Conservation (phyloP, 1,139 yeast genomes). For the Yamadazyma oceani region DNA sequence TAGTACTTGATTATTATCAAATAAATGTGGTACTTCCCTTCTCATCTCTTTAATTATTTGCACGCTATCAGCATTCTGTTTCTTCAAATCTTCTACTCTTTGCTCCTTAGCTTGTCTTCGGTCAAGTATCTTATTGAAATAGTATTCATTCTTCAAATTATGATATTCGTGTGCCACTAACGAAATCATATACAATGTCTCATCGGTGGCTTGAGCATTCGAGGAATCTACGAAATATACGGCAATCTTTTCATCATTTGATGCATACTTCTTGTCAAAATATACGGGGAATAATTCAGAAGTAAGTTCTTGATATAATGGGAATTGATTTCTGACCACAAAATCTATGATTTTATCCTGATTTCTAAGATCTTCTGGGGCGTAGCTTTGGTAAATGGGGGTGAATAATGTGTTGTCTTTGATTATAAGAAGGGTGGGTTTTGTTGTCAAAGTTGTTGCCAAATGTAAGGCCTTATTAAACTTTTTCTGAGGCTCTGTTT, state of each 20-base stretch:
- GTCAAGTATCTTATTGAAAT: conserved; percentile 37
- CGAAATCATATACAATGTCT: conserved; percentile 43
- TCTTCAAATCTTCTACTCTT: conserved; percentile 43
- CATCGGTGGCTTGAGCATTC: conserved; percentile 34
- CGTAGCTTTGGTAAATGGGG: conserved; percentile 56
- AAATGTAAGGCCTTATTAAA: conserved; percentile 47
- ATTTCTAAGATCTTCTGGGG: conserved; percentile 62
- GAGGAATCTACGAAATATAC: conserved; percentile 51
- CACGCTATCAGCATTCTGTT: conserved; percentile 38
- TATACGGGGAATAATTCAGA: conserved; percentile 34
- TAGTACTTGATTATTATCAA: conserved; percentile 42
- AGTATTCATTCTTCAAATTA: conserved; percentile 42
- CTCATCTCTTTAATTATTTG: conserved; percentile 49
- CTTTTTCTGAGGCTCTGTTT: conserved; percentile 21
- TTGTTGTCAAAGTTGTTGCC: conserved; percentile 54
- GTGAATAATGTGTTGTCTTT: conserved; percentile 57
- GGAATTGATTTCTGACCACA: conserved; percentile 46
- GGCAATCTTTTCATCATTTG: conserved; percentile 45
- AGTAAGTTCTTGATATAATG: conserved; percentile 53
- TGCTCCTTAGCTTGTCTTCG: conserved; percentile 45
- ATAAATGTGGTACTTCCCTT: conserved; percentile 46
- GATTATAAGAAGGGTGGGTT: conserved; percentile 61
- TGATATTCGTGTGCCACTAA: conserved; percentile 57
- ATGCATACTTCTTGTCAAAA: conserved; percentile 28
- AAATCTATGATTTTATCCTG: conserved; percentile 47